A percentile compares a stretch with the other conserved stretches of the same genome.
phyloP scores from a whole-genome alignment of 192 early-diverging fungal species.

The Spinellus fusiger region DNA sequence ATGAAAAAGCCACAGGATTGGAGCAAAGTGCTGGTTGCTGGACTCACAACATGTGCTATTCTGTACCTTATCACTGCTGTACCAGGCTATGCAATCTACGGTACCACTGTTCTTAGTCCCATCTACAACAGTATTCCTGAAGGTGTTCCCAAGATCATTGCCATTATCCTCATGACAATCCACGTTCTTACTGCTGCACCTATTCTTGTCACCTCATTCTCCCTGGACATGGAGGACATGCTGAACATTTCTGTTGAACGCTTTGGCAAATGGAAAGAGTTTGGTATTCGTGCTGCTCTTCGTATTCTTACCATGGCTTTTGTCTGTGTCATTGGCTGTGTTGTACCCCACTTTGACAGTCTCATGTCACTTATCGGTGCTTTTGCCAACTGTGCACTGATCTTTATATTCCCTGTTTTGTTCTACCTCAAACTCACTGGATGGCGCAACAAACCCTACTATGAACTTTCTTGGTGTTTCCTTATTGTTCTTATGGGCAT shows the following conservation, averaged over 20 bases:
- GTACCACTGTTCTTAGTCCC: conserved; percentile 57
- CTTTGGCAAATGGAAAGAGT: conserved; percentile 43
- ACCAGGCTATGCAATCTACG: conserved; percentile 71
- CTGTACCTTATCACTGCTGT: conserved; percentile 66
- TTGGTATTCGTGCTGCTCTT: conserved; percentile 45
- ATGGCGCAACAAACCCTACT: conserved; percentile 23
- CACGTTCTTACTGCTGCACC: conserved; percentile 82
- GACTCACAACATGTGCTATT: conserved; percentile 57
- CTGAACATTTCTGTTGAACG: conserved; percentile 54
- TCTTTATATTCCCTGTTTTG: conserved; percentile 78
- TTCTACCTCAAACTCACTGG: conserved; percentile 74
- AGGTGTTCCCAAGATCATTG: conserved; percentile 51
- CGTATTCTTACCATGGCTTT: conserved; percentile 50
- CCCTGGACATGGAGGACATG: conserved; percentile 68
- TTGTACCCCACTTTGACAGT: conserved; percentile 75
- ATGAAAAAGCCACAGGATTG: conserved; percentile 69
- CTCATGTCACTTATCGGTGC: conserved; percentile 83
- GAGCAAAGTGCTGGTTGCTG: conserved; percentile 55
- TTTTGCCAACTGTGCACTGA: conserved; percentile 67
- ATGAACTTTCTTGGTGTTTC: conserved; percentile 45
- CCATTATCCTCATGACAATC: conserved; percentile 68
- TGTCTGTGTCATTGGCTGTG: conserved; percentile 53
- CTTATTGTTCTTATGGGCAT: conserved; percentile 56
- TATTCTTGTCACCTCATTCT: conserved; percentile 66
- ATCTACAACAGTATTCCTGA: conserved; percentile 68